Conservation (phyloP, 805 yeast species). For the Cephaloascus albidus region DNA sequence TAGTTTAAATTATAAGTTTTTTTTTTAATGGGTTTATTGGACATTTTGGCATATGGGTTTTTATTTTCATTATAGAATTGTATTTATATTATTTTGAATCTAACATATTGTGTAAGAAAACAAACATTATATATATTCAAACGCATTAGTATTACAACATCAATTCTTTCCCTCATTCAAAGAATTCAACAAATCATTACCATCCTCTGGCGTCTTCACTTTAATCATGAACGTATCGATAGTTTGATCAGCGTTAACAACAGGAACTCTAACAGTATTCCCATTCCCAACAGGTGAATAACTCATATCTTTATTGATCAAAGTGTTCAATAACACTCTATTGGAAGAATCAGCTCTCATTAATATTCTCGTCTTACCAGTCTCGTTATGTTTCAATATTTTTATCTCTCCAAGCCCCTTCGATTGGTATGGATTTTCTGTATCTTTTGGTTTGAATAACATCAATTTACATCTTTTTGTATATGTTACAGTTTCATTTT, state of each 20-base stretch:
- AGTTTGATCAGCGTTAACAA: slow-evolving; percentile 42
- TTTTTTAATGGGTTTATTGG: too few species aligned
- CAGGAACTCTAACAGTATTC: slow-evolving; percentile 58
- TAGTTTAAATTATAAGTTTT: too few species aligned
- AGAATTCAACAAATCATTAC: slow-evolving; percentile 34
- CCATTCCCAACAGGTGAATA: slow-evolving; percentile 61
- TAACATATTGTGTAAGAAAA: too few species aligned
- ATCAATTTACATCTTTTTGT: slow-evolving; percentile 66
- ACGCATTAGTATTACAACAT: too few species aligned
- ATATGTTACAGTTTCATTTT: slow-evolving; percentile 56
- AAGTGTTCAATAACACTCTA: slow-evolving; percentile 63
- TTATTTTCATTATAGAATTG: too few species aligned
- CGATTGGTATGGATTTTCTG: slow-evolving; percentile 37
- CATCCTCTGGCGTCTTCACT: slow-evolving; percentile 73
- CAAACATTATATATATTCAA: too few species aligned
- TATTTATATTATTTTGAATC: too few species aligned
- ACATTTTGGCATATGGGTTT: too few species aligned
- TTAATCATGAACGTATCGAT: slow-evolving; percentile 62
- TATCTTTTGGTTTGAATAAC: slow-evolving; percentile 40
- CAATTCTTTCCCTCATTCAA: slow-evolving; percentile 6
- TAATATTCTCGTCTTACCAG: slow-evolving; percentile 59
- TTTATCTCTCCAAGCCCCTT: slow-evolving; percentile 82
- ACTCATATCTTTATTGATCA: slow-evolving; percentile 45
- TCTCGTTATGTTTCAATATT: slow-evolving; percentile 50
- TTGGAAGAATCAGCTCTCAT: slow-evolving; percentile 87